Percentiles rank a stretch among this genome's conserved stretches.
Evolutionary conservation across 257 asterid species (phyloP).

Genomic region (Ligustrum vulgare): DNA sequence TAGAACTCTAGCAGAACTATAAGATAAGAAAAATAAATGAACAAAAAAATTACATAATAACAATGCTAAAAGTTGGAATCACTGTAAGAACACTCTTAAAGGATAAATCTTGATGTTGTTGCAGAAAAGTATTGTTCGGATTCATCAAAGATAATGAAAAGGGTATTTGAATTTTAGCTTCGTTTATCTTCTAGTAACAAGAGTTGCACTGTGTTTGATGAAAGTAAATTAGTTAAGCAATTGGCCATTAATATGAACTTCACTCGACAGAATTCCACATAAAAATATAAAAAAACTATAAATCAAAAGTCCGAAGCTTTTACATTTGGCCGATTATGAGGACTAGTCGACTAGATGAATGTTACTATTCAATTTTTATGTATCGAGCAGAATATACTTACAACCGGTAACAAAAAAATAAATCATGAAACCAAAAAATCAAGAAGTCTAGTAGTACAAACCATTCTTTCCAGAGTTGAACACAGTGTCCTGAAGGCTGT

Average conservation of each 20-base stretch:
- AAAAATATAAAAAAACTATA: too few relatives aligned
- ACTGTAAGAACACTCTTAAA: neutral
- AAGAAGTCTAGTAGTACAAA: constrained; percentile 23
- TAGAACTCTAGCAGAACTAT: constrained; percentile 76
- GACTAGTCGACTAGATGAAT: neutral
- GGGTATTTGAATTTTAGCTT: neutral
- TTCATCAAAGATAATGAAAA: neutral
- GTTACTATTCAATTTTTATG: neutral
- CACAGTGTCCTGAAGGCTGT: constrained; percentile 59
- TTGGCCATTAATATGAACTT: neutral
- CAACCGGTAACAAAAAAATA: neutral
- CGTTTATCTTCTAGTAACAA: neutral
- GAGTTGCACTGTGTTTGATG: neutral
- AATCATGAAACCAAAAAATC: neutral
- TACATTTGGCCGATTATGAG: neutral
- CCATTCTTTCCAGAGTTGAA: constrained; percentile 81
- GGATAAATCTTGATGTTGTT: neutral
- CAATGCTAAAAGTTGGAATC: too few relatives aligned
- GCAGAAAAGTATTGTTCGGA: neutral
- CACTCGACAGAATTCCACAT: too few relatives aligned
- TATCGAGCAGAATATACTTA: neutral
- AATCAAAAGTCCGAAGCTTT: too few relatives aligned
- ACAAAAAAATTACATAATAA: neutral
- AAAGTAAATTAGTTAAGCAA: neutral
- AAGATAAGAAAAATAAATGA: neutral